Evolutionary conservation across 2,329 filamentous ascomycete genomes (phyloP), one percentile per base, ranked within the genome.

Genomic region (Cadophora malorum): DNA sequence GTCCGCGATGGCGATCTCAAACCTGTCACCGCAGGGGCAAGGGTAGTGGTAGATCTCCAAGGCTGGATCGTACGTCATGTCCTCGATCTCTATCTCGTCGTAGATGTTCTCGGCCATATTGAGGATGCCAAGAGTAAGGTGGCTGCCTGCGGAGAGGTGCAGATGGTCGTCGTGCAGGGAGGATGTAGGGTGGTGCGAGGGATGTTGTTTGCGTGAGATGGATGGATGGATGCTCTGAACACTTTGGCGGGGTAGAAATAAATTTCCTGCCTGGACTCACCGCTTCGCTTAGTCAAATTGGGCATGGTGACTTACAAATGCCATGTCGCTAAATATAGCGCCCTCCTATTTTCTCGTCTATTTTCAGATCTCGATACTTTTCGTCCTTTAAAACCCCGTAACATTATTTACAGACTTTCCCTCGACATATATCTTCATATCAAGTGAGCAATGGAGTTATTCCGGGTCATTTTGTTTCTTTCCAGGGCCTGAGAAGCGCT

Each of bases 31-130:
- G 81, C 96, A 99, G 0, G 96, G 96, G 79, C 96, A 99, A 16
- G 96, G 96, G 79, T 97, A 97, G 81, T 95, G 91, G 83, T 97
- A 99, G 74, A 97, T 90, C 79, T 97, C 91, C 50, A 94, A 86
- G 4, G 85, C 84, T 58, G 89, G 83, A 80, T 97, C 94, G 79
- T 88, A 97, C 76, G 92, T 96, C 94, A 97, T 97, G 81, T 99
- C 96, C 80, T 98, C 95, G 83, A 98, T 97, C 80, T 98, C 95
- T 80, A 98, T 95, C 81, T 97, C 95, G 78, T 98, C 95, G 84
- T 97, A 98, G 79, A 97, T 92, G 72, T 90, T 86, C 78, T 90
- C 88, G 45, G 88, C 84, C 88, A 74, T 74, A 7, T 25, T 67
- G 58, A 52, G 10, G 2, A 12, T 21, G 21, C 4, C 45, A 16